Conservation (phyloP, 495 filamentous ascomycete genomes). For the Paragyromitra xinjiangensis region DNA sequence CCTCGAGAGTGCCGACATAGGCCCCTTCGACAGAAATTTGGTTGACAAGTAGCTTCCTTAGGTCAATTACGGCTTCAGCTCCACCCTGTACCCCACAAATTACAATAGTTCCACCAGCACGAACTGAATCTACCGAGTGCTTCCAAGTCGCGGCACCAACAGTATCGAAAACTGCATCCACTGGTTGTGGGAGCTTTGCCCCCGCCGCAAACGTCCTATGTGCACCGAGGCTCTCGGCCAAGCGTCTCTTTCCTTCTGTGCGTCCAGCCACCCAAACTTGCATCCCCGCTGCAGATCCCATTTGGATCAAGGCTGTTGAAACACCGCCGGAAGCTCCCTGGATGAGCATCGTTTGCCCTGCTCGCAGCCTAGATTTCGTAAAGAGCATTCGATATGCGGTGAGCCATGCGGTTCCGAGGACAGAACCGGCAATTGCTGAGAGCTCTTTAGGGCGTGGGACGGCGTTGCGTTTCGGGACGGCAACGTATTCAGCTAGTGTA, state of each 20-base stretch:
- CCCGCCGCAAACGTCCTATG: slow-evolving; percentile 13
- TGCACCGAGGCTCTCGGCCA: slow-evolving; percentile 22
- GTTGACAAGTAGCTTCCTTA: neutral
- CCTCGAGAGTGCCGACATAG: slow-evolving; percentile 22
- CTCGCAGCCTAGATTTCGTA: slow-evolving; percentile 49
- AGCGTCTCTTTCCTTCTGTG: slow-evolving; percentile 47
- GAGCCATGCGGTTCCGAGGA: slow-evolving; percentile 57
- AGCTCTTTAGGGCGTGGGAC: slow-evolving; percentile 16
- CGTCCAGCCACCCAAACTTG: slow-evolving; percentile 54
- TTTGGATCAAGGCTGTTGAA: slow-evolving; percentile 55
- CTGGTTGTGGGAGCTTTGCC: slow-evolving; percentile 9
- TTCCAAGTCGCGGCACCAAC: slow-evolving; percentile 13
- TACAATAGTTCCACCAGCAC: slow-evolving; percentile 7
- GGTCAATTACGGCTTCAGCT: neutral
- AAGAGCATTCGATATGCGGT: slow-evolving; percentile 58
- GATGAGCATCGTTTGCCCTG: slow-evolving; percentile 56
- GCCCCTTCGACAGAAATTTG: slow-evolving; percentile 7
- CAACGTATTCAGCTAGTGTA: slow-evolving; percentile 54
- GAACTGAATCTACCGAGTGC: slow-evolving; percentile 14
- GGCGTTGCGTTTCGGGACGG: slow-evolving; percentile 17
- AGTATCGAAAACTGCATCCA: slow-evolving; percentile 16
- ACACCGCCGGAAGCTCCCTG: slow-evolving; percentile 57
- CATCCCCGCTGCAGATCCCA: slow-evolving; percentile 56
- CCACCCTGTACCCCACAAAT: slow-evolving; percentile 15
- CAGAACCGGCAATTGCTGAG: slow-evolving; percentile 40